phyloP scores from a whole-genome alignment of 2,329 filamentous ascomycete genomes.

The Macrophomina pseudophaseolina region DNA sequence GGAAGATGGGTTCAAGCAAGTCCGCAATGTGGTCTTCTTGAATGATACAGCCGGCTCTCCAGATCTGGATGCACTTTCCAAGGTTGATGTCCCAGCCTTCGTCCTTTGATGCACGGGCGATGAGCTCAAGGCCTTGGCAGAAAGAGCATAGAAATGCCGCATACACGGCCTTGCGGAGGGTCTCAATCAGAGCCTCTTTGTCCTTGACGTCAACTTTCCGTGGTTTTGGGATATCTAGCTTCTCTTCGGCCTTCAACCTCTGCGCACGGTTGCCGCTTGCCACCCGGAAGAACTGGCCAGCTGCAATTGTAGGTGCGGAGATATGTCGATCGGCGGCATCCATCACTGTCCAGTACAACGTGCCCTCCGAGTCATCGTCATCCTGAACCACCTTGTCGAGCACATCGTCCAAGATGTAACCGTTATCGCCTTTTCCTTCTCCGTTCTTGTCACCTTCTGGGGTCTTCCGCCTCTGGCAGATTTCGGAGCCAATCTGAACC shows the following conservation, averaged over 20 bases:
- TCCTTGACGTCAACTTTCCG: slow-evolving; percentile 37
- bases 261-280: slow-evolving; percentile 59
- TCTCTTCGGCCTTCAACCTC: slow-evolving; percentile 50
- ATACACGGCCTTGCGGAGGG: slow-evolving; percentile 58
- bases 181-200: slow-evolving; percentile 49
- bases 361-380: slow-evolving; percentile 61
- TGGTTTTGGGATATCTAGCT: slow-evolving; percentile 35
- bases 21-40: slow-evolving; percentile 60
- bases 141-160: slow-evolving; percentile 59
- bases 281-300: slow-evolving; percentile 60
- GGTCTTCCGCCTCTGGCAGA: slow-evolving; percentile 52
- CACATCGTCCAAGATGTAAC: slow-evolving; percentile 58
- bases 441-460: slow-evolving; percentile 36
- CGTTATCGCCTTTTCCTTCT: slow-evolving; percentile 33
- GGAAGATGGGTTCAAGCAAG: slow-evolving; percentile 49
- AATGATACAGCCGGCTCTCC: slow-evolving; percentile 66
- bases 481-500: slow-evolving; percentile 58
- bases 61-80: slow-evolving; percentile 53
- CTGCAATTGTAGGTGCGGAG: slow-evolving; percentile 58
- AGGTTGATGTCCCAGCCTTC: slow-evolving; percentile 57
- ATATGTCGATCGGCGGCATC: slow-evolving; percentile 60
- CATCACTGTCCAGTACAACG: slow-evolving; percentile 60
- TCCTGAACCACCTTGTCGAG: slow-evolving; percentile 67
- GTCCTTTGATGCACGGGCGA: slow-evolving; percentile 56
- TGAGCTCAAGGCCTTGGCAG: slow-evolving; percentile 63